Evolutionary conservation across 2,329 filamentous ascomycete genomes (phyloP).

Genomic region (Volutella citrinella): DNA sequence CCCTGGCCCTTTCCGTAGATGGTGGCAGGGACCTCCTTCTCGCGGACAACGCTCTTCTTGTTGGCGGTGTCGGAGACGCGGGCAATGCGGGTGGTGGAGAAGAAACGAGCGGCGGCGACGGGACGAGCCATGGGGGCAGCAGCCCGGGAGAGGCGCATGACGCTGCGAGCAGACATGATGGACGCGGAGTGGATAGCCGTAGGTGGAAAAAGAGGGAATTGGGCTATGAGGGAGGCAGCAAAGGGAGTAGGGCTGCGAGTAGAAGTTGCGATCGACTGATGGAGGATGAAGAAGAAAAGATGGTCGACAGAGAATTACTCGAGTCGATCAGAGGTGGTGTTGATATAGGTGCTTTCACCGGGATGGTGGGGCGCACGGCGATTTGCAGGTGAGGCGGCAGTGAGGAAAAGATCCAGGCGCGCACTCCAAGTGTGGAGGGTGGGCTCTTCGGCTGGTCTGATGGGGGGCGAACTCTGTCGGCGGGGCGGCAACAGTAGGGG

Average conservation of each 20-base stretch:
- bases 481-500: conserved; percentile 9
- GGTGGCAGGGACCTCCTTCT: conserved; percentile 56
- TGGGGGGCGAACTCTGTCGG: no score
- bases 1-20: conserved; percentile 47
- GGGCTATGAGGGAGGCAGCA: conserved; percentile 5
- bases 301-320: conserved; percentile 7
- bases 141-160: conserved; percentile 31
- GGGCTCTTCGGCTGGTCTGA: conserved; percentile 6
- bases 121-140: conserved; percentile 25
- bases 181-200: conserved; percentile 11
- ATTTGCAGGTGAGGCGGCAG: conserved; percentile 13
- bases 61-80: conserved; percentile 37
- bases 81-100: conserved; percentile 29
- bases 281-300: conserved; percentile 10
- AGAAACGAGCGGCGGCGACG: conserved; percentile 27
- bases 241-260: conserved; percentile 2
- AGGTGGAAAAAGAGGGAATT: conserved; percentile 7
- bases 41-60: conserved; percentile 52
- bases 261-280: conserved; percentile 4
- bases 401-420: conserved; percentile 13
- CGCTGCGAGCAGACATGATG: conserved; percentile 33
- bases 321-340: conserved; percentile 16
- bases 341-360: conserved; percentile 19
- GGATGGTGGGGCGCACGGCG: conserved; percentile 9
- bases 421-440: conserved; percentile 11